Percentiles rank a stretch among this genome's conserved stretches.
Conservation (phyloP, 495 filamentous ascomycete genomes). For the Neurospora sp. region DNA sequence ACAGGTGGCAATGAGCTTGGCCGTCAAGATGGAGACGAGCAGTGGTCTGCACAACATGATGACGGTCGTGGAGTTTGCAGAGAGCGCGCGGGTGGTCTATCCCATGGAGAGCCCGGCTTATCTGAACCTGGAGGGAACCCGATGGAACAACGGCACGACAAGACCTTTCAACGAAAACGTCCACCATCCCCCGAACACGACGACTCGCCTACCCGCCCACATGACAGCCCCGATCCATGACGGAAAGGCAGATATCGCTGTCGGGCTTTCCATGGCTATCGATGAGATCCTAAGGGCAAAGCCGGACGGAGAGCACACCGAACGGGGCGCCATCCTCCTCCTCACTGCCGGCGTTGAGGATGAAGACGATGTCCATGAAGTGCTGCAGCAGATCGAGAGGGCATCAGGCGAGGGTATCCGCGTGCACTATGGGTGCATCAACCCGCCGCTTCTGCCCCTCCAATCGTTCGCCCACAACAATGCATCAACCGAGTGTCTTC, state of each 20-base stretch:
- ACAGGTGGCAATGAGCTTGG: slow-evolving; percentile 1
- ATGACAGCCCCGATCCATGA: not conserved
- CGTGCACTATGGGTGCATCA: slow-evolving; percentile 16
- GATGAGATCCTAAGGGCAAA: slow-evolving; percentile 9
- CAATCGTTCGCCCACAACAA: not conserved
- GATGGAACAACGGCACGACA: not conserved
- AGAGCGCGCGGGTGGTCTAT: slow-evolving; percentile 3
- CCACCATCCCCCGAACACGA: not conserved
- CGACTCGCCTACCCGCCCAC: not conserved
- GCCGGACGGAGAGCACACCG: slow-evolving; percentile 11
- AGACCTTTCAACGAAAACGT: not conserved
- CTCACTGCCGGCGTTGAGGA: slow-evolving; percentile 6
- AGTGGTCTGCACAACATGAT: slow-evolving; percentile 3
- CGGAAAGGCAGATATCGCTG: slow-evolving; percentile 2
- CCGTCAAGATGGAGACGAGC: not conserved
- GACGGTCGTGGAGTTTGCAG: slow-evolving; percentile 8
- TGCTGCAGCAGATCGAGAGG: slow-evolving; percentile 6
- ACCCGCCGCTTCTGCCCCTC: not conserved
- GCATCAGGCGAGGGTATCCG: slow-evolving; percentile 13
- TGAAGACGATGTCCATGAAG: not conserved
- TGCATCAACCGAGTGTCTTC: slow-evolving; percentile 1
- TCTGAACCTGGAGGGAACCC: not conserved
- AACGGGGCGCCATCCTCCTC: slow-evolving; percentile 11
- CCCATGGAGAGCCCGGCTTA: slow-evolving; percentile 8
- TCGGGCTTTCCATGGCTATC: slow-evolving; percentile 11